Conservation (phyloP, 2,329 filamentous ascomycete genomes). For the Stagonosporopsis chrysanthemi region DNA sequence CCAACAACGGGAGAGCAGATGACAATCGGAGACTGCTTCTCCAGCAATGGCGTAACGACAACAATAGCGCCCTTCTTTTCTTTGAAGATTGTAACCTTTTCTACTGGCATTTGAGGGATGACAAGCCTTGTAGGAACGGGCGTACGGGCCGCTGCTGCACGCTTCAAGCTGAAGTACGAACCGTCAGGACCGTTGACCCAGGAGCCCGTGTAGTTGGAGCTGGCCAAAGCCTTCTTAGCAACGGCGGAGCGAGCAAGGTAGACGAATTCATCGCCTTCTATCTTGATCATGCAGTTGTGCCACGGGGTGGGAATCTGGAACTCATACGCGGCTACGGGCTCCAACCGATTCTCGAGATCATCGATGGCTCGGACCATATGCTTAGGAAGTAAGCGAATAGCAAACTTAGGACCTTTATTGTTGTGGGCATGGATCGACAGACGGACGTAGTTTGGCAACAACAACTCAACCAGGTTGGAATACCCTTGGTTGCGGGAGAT, state of each 20-base stretch:
- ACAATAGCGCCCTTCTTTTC: conserved; percentile 33
- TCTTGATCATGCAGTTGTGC: conserved; percentile 54
- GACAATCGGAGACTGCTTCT: conserved; percentile 34
- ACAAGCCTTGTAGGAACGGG: conserved; percentile 17
- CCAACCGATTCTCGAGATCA: conserved; percentile 39
- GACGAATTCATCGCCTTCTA: conserved; percentile 39
- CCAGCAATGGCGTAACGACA: conserved; percentile 30
- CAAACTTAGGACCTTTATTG: conserved; percentile 55
- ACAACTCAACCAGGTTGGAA: conserved; percentile 57
- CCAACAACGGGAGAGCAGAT: conserved; percentile 36
- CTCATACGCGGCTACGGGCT: conserved; percentile 37
- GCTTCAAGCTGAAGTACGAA: conserved; percentile 36
- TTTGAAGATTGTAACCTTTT: conserved; percentile 32
- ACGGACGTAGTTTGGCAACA: conserved; percentile 57
- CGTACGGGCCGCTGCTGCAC: conserved; percentile 19
- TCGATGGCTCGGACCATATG: conserved; percentile 43
- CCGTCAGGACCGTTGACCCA: conserved; percentile 40
- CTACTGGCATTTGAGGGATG: conserved; percentile 23
- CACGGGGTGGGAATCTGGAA: conserved; percentile 54
- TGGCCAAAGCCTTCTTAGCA: conserved; percentile 33
- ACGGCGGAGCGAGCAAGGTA: conserved; percentile 39
- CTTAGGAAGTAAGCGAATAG: conserved; percentile 50
- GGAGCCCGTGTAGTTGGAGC: conserved; percentile 30
- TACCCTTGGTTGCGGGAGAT: conserved; percentile 57
- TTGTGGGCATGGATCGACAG: conserved; percentile 58